Conservation (phyloP, 257 asterid genomes). For the Marsdenia floribunda region DNA sequence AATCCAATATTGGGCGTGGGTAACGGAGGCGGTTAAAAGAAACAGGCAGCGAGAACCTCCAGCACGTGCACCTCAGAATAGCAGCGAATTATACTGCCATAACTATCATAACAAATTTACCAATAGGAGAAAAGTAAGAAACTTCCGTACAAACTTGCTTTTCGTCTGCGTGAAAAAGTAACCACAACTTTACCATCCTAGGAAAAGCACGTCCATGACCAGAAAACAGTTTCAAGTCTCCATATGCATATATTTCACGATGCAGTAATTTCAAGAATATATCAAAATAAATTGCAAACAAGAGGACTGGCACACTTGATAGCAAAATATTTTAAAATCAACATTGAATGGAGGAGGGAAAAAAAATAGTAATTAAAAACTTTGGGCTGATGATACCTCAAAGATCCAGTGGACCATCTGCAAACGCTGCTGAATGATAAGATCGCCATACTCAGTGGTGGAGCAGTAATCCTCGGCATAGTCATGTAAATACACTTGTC, state of each 20-base stretch:
- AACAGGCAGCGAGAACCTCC: neutral
- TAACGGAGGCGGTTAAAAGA: neutral
- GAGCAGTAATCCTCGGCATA: constrained; percentile 75
- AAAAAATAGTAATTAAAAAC: neutral
- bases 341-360: neutral
- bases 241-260: constrained; percentile 5
- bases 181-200: neutral
- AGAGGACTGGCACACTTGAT: neutral
- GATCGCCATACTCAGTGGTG: constrained; percentile 55
- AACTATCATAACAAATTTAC: neutral
- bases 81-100: neutral
- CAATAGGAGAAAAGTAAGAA: constrained; percentile 4
- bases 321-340: neutral
- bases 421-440: constrained; percentile 73
- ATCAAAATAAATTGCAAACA: neutral
- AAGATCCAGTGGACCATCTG: constrained; percentile 92
- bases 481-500: constrained; percentile 70
- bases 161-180: neutral
- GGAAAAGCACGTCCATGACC: neutral
- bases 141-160: neutral
- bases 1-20: neutral
- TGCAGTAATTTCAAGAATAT: neutral
- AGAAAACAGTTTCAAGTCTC: constrained; percentile 6
- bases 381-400: constrained; percentile 45
- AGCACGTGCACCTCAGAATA: neutral